Conservation (phyloP, 2,329 filamentous ascomycete species). For the Chalara sp. region DNA sequence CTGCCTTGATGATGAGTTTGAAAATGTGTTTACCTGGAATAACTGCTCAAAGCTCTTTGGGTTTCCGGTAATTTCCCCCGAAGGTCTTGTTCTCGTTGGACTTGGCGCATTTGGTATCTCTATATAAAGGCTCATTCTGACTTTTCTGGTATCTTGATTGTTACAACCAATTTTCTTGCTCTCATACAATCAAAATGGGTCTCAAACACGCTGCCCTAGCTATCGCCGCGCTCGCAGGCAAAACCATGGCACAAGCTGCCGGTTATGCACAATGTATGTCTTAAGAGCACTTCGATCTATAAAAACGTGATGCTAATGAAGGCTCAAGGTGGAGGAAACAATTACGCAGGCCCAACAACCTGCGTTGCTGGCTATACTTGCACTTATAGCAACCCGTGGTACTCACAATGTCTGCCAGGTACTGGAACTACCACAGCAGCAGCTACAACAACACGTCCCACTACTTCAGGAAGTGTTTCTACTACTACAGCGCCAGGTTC, state of each 20-base stretch:
- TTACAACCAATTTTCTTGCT: too few relatives aligned
- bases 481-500: constrained; percentile 29
- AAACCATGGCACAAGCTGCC: constrained; percentile 18
- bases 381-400: constrained; percentile 17
- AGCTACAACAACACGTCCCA: constrained; percentile 7
- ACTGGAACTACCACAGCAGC: constrained; percentile 5
- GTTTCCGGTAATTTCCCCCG: neutral
- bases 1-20: too few relatives aligned
- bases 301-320: neutral
- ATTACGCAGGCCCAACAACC: constrained; percentile 19
- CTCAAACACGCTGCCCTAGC: constrained; percentile 19
- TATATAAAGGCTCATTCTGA: too few relatives aligned
- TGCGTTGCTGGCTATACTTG: constrained; percentile 24
- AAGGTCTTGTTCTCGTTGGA: too few relatives aligned
- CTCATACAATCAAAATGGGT: constrained; percentile 16
- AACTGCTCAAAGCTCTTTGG: neutral
- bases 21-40: too few relatives aligned
- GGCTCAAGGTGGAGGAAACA: constrained; percentile 20
- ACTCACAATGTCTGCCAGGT: constrained; percentile 24
- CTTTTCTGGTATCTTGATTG: too few relatives aligned
- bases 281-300: neutral
- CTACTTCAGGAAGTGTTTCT: constrained; percentile 7
- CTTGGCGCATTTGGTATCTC: too few relatives aligned
- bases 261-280: constrained; percentile 24
- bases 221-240: constrained; percentile 26